Evolutionary conservation across 2,329 filamentous ascomycete genomes (phyloP).

Genomic region (Talaromyces sp.): DNA sequence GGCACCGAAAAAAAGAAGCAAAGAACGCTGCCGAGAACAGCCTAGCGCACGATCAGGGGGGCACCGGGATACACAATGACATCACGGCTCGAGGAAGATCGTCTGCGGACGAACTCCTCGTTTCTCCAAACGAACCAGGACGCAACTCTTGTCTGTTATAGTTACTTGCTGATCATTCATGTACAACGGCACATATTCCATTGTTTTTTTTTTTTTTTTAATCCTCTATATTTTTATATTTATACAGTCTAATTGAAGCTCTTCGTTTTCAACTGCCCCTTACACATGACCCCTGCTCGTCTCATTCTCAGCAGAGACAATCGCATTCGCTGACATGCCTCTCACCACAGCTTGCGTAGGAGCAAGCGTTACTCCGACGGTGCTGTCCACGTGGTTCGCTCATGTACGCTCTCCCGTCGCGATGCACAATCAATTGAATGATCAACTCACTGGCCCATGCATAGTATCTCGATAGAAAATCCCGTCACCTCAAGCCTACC

Average conservation of each 20-base stretch:
- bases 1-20: background rate
- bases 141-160: background rate
- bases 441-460: background rate
- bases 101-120: background rate
- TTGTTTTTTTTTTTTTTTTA: background rate
- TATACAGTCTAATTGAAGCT: background rate
- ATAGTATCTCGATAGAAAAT: conserved; percentile 78
- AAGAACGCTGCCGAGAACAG: conserved; percentile 1
- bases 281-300: background rate
- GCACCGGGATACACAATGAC: conserved; percentile 9
- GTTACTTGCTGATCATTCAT: background rate
- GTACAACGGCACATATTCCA: background rate
- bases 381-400: conserved; percentile 78
- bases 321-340: conserved; percentile 44
- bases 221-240: no score
- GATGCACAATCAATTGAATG: background rate
- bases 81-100: conserved; percentile 10
- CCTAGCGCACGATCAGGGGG: background rate
- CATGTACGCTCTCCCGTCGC: conserved; percentile 60
- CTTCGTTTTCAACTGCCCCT: background rate
- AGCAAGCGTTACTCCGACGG: conserved; percentile 79
- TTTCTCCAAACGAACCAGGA: background rate
- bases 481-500: conserved; percentile 72
- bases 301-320: background rate
- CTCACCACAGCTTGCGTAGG: conserved; percentile 79